phyloP scores from a whole-genome alignment of 1,139 yeast genomes.

The Taphrina confusa region DNA sequence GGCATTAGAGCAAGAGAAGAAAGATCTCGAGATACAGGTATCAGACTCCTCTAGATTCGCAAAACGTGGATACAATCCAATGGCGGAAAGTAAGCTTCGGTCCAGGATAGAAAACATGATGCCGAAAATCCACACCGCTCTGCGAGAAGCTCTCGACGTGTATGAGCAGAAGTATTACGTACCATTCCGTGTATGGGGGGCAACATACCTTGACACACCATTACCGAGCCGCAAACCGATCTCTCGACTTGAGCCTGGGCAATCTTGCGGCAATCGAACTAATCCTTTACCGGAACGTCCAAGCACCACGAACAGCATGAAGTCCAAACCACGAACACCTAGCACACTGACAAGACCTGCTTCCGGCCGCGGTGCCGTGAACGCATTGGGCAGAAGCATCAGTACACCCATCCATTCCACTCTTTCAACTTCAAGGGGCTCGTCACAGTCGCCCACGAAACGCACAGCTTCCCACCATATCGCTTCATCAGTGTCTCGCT shows the following conservation, averaged over 20 bases:
- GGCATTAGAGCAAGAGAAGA: constrained; percentile 61
- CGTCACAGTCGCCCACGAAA: neutral
- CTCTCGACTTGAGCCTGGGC: neutral
- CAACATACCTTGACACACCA: neutral
- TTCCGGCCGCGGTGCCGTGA: neutral
- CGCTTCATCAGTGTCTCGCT: neutral
- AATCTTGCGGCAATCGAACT: neutral
- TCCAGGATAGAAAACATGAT: constrained; percentile 64
- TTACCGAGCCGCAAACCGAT: neutral
- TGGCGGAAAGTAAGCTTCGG: constrained; percentile 76
- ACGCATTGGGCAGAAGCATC: neutral
- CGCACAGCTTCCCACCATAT: neutral
- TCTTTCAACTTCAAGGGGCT: neutral
- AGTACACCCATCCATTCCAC: constrained; percentile 11
- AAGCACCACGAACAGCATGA: neutral
- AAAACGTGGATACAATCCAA: constrained; percentile 60
- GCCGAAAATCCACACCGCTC: constrained; percentile 61
- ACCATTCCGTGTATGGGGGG: constrained; percentile 29
- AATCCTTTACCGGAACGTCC: neutral
- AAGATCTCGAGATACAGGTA: constrained; percentile 64
- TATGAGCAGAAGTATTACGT: constrained; percentile 52
- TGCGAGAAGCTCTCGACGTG: constrained; percentile 54
- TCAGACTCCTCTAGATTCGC: constrained; percentile 80
- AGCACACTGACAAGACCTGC: constrained; percentile 5
- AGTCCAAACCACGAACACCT: constrained; percentile 18